These are phyloP conservation scores for Trichoderma koningiopsis DNA, from an alignment of 2,329 filamentous ascomycete species.

Conservation along the genomic window DNA sequence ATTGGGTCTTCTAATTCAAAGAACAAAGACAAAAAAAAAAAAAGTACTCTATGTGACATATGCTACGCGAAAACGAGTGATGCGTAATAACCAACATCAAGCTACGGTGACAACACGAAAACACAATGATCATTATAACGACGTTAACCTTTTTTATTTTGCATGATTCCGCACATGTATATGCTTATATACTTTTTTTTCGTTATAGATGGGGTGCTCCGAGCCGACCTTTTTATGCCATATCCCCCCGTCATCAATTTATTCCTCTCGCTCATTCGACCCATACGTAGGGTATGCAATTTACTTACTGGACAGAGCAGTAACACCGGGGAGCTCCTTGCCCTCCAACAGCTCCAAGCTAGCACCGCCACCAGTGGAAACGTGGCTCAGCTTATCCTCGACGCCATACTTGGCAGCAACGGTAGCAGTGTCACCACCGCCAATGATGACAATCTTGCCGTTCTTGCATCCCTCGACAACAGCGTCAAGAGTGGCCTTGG, in stretches of 20 bases:
- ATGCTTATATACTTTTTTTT: slow-evolving; percentile 5
- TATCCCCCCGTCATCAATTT: slow-evolving; percentile 37
- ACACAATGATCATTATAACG: not conserved
- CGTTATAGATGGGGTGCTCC: slow-evolving; percentile 43
- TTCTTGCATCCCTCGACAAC: slow-evolving; percentile 75
- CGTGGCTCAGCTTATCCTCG: slow-evolving; percentile 96
- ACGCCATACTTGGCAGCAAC: slow-evolving; percentile 96
- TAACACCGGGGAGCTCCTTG: slow-evolving; percentile 94
- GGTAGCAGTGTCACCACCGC: slow-evolving; percentile 95
- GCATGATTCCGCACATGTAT: not conserved
- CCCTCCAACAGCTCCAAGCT: slow-evolving; percentile 95
- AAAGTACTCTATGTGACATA: slow-evolving; percentile 11
- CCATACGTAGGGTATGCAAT: not conserved
- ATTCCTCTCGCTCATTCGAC: slow-evolving; percentile 28
- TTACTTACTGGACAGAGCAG: slow-evolving; percentile 81
- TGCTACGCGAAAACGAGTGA: not conserved
- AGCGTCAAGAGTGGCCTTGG: slow-evolving; percentile 88
- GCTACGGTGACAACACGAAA: not conserved
- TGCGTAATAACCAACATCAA: not conserved
- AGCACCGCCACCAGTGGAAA: slow-evolving; percentile 94
- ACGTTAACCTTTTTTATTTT: slow-evolving; percentile 14
- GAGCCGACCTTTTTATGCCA: slow-evolving; percentile 35
- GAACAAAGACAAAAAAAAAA: not conserved
- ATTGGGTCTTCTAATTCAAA: slow-evolving; percentile 22
- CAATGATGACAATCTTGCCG: slow-evolving; percentile 94